Evolutionary conservation across 2,329 filamentous ascomycete genomes (phyloP), one percentile per base, ranked within the genome.

Genomic region (Xylariaceae sp.): DNA sequence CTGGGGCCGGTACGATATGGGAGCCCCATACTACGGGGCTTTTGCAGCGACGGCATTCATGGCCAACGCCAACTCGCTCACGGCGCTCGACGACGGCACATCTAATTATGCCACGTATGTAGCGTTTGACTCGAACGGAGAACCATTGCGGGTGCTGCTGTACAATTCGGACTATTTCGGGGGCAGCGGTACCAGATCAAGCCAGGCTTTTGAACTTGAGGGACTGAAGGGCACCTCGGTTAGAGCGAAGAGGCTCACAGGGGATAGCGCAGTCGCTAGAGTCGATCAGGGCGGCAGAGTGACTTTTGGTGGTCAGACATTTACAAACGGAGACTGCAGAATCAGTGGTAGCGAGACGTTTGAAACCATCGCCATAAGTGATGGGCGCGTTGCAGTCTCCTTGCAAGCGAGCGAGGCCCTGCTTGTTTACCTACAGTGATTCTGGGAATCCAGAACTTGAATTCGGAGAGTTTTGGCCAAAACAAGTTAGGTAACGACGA

Each of bases 1-100:
- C 52, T 68, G 63, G 63, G 65, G 65, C 2, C 67, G 73, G 2
- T 76, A 78, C 59, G 70, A 65, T 42, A 79, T 78, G 70, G 76
- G 76, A 0, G 71, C 75, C 0, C 76, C 78, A 0, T 81, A 79
- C 61, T 80, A 77, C 53, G 78, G 78, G 3, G 78, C 77, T 0
- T 76, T 75, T 46, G 73, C 73, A 2, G 76, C 76, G 1, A 71
- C 73, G 2, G 71, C 74, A n/a, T 65, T 76, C 1, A 62, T 79
- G 31, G 74, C 75, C 1, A 69, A 71, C 0, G 75, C 73, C 0
- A 64, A 70, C n/a, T 64, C 72, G 43, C 66, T 80, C 47, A 72
- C 75, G 0, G 71, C 73, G 0, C 65, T 80, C 19, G 78, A 80
- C 52, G 70, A 68, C 29, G 71, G 73, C n/a, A 68, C 54, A 6